These are phyloP conservation scores for Seminavis robusta DNA, from an alignment of 108 stramenopile species.

Conservation along the genomic window DNA sequence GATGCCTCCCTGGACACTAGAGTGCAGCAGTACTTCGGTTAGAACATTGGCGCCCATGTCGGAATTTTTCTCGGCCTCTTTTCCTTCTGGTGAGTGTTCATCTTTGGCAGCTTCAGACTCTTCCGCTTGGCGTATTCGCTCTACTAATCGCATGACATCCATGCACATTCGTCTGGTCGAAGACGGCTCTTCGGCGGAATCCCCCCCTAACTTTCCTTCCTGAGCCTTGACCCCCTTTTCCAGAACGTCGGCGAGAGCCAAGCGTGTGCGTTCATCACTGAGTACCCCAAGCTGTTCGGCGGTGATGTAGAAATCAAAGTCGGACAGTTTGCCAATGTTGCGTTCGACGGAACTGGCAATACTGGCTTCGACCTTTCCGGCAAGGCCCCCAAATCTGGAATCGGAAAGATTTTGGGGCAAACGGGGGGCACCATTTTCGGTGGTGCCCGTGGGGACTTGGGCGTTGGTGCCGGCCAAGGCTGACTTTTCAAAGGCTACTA, in stretches of 20 bases:
- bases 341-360: constrained; percentile 35
- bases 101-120: constrained; percentile 22
- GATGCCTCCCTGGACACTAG: constrained; percentile 66
- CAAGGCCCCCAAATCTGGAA: constrained; percentile 52
- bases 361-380: constrained; percentile 34
- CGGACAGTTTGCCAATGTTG: constrained; percentile 12
- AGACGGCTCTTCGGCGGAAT: constrained; percentile 45
- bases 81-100: constrained; percentile 29
- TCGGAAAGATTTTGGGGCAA: neutral
- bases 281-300: constrained; percentile 46
- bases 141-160: constrained; percentile 41
- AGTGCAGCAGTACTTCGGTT: constrained; percentile 56
- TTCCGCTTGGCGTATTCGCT: constrained; percentile 27
- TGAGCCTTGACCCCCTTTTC: constrained; percentile 48
- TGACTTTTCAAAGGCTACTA: too few relatives aligned
- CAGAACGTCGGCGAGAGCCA: constrained; percentile 47
- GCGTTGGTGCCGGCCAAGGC: too few relatives aligned
- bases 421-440: too few relatives aligned
- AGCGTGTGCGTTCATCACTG: constrained; percentile 55
- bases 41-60: constrained; percentile 70
- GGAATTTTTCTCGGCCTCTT: constrained; percentile 42
- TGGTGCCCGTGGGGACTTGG: too few relatives aligned
- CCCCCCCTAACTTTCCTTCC: constrained; percentile 9
- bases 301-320: constrained; percentile 10
- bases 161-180: constrained; percentile 4